Conservation (phyloP, 2,329 filamentous ascomycete genomes). For the Myriosclerotinia curreyana region DNA sequence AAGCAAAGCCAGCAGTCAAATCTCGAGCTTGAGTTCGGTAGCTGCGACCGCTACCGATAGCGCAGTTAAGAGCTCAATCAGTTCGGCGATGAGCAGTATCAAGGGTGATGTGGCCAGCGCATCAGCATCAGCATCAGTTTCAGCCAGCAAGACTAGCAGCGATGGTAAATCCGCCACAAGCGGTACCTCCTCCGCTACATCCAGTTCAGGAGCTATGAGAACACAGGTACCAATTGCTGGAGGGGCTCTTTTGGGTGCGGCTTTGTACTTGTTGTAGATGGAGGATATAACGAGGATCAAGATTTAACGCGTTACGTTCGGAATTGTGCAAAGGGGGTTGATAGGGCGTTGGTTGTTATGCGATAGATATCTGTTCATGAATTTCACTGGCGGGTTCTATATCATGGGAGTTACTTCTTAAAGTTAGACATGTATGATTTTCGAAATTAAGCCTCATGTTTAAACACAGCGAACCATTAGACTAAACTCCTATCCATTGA, state of each 20-base stretch:
- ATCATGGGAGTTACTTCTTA: too few relatives aligned
- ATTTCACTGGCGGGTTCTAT: background rate
- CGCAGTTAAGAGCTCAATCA: slow-evolving; percentile 17
- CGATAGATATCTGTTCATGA: background rate
- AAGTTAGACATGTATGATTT: background rate
- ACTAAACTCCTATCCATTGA: background rate
- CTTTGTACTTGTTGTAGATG: slow-evolving; percentile 20
- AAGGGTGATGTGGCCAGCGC: slow-evolving; percentile 11
- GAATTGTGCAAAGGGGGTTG: background rate
- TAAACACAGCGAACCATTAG: background rate
- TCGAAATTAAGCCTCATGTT: background rate
- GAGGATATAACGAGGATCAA: slow-evolving; percentile 4
- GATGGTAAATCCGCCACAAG: background rate
- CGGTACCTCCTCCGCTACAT: slow-evolving; percentile 3
- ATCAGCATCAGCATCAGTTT: background rate
- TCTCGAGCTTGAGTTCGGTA: slow-evolving; percentile 16
- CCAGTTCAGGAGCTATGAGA: slow-evolving; percentile 19
- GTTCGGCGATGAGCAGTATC: slow-evolving; percentile 13
- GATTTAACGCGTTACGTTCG: background rate
- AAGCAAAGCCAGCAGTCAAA: slow-evolving; percentile 11
- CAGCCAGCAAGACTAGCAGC: slow-evolving; percentile 14
- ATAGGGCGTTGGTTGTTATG: background rate
- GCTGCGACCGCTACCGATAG: slow-evolving; percentile 13
- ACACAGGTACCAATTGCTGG: slow-evolving; percentile 19
- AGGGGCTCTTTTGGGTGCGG: slow-evolving; percentile 17